Evolutionary conservation across 768 basidiomycete species (phyloP), one percentile per base, ranked within the genome.

Genomic region (Panellus pusillus): DNA sequence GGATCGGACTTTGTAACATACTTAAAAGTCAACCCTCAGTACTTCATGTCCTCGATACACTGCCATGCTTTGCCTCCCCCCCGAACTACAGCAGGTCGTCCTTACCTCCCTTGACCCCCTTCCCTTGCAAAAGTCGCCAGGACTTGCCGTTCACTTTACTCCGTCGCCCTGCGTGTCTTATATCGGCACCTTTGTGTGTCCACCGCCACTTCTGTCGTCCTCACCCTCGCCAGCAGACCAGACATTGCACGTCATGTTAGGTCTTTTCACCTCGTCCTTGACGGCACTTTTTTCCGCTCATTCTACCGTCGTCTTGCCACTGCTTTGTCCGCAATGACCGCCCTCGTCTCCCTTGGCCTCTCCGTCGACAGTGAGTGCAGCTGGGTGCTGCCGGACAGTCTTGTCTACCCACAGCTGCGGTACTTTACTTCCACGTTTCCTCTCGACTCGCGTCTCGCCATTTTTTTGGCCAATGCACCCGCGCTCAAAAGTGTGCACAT

Each of bases 311-410:
- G 68, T 47, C 79, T 89, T 50, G 69, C 76, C 40, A 51, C 55
- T 35, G 88, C 86, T 8, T 71, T 91, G 39, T 67, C 72, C 15
- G 70, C 76, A 65, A 91, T 91, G 87, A 66, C 78, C 29, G 77
- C 78, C 46, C 77, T 89, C 44, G 72, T 70, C 37, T 77, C 77
- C n/a, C 78, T 86, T 54, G 77, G 79, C 48, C 72, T 85, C 55
- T 76, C 72, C 63, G 70, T 86, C 46, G 79, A 82, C 69, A 14
- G 14, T 14, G 66, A 78, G 20, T 71, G 75, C 46, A 80, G 78
- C 70, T 88, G 81, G 76, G 65, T 88, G 52, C 72, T 89, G 52
- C 68, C 62, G 60, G 37, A 60, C 50, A 54, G 46, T 39, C 54
- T 65, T 55, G 52, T 62, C 46, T 85, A 77, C 64, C 72, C 76